Base-by-base conservation (phyloP, 1,139 yeast genomes). In the Saccharomyces hybrid region DNA sequence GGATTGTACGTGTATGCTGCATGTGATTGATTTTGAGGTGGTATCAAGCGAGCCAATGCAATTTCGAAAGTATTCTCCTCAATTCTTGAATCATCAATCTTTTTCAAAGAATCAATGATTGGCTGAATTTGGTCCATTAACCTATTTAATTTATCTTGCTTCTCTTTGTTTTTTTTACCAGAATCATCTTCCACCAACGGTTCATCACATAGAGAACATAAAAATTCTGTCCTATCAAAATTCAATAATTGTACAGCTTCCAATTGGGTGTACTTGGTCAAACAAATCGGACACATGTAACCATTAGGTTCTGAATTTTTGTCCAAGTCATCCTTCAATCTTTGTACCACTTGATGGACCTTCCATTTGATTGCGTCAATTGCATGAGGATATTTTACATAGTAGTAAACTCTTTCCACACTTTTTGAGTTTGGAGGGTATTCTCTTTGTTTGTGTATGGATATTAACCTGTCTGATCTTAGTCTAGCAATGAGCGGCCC, bases 351-450 rank as follows among this genome's bases (percentile, higher is more conserved):
- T 48, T 88, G 81, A 68, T 93, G 97, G 58, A 93, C 88, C 68
- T 91, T 90, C 98, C 97, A 95, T 71, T 95, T 93, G 68, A 93
- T 84, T 14, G 97, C 83, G 72, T 93, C 99, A 49, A 95, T 88
- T 1, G 98, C 96, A 68, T 90, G 96, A 1, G 97, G 89, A 67
- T 82, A 83, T 66, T 89, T 97, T 55, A 93, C 84, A 68, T 81
- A 93, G 71, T 84, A 93, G 69, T 90, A 93, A 0, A 95, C 86
- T 66, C 91, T 78, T 23, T 88, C 80, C 47, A 78, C 76, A 54
- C 87, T 81, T 58, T 96, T 78, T 61, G 80, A 86, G 58, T 83
- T 86, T 5, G 80, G 78, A 49, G 85, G 88, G 56, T 87, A 96
- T 70, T 89, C 97, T 70, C 88, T 84, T 69, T 90, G 96, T 34